Percentiles rank a stretch among this genome's conserved stretches.
phyloP scores from a whole-genome alignment of 305 asterid genomes.

The Fraxinus velutina region DNA sequence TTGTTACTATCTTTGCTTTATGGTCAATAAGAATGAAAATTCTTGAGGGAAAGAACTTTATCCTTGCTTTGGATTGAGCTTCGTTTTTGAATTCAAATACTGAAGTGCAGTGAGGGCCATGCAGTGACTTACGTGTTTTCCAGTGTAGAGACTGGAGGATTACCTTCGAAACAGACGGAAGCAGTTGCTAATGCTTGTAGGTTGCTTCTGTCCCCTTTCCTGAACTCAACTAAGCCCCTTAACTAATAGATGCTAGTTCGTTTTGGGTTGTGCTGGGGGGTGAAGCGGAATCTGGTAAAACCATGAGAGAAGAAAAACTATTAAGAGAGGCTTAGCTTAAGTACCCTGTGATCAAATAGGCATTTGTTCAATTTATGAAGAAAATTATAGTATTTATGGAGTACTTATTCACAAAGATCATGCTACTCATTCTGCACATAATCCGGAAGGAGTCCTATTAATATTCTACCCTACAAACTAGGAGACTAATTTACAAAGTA shows the following conservation, averaged over 20 bases:
- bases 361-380: background rate
- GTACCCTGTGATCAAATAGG: background rate
- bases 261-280: background rate
- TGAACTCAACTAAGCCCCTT: conserved; percentile 9
- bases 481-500: background rate
- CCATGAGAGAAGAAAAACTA: background rate
- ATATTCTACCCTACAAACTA: background rate
- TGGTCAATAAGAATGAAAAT: background rate
- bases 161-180: background rate
- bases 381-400: background rate
- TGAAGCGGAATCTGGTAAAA: background rate
- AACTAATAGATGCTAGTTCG: background rate
- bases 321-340: background rate
- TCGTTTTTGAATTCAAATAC: background rate
- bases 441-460: background rate
- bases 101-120: background rate
- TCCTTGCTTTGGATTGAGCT: background rate
- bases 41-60: background rate
- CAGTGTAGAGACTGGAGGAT: background rate
- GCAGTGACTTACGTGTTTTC: background rate
- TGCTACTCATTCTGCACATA: background rate
- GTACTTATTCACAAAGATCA: background rate
- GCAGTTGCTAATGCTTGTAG: background rate
- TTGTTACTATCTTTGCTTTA: background rate
- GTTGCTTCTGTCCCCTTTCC: background rate